Conservation (phyloP, 179 eudicot species). For the Silene coronaria region DNA sequence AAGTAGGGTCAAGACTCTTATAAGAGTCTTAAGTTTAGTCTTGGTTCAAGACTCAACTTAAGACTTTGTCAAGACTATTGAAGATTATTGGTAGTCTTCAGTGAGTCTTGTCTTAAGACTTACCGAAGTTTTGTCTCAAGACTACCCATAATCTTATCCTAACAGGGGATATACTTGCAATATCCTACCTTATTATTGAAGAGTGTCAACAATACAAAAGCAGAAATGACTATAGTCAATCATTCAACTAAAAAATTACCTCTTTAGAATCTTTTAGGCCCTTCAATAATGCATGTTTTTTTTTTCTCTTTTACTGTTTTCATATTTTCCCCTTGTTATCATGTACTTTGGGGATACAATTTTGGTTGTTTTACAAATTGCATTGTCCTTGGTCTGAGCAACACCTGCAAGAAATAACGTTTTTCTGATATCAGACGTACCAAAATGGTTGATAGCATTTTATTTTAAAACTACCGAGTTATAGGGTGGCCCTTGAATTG, state of each 20-base stretch:
- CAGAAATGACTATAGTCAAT: slow-evolving; percentile 11
- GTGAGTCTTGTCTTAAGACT: no score
- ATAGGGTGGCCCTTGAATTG: slow-evolving; percentile 20
- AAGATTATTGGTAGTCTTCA: no score
- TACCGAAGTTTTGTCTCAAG: no score
- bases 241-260: neutral
- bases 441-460: slow-evolving; percentile 15
- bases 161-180: no score
- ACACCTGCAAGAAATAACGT: slow-evolving; percentile 20
- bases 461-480: neutral
- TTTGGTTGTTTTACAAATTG: slow-evolving; percentile 14
- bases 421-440: slow-evolving; percentile 18
- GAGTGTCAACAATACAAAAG: slow-evolving; percentile 11
- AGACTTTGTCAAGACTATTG: no score
- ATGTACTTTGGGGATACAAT: slow-evolving; percentile 7
- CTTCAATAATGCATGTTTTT: slow-evolving; percentile 10
- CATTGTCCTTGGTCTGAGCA: slow-evolving; percentile 8
- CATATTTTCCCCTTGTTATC: no score
- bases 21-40: no score
- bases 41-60: no score
- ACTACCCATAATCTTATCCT: no score
- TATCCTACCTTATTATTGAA: no score
- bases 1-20: no score
- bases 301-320: slow-evolving; percentile 15
- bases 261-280: neutral